Evolutionary conservation across 2,329 filamentous ascomycete species (phyloP), one percentile per base, ranked within the genome.

Genomic region (Colletotrichum musae): DNA sequence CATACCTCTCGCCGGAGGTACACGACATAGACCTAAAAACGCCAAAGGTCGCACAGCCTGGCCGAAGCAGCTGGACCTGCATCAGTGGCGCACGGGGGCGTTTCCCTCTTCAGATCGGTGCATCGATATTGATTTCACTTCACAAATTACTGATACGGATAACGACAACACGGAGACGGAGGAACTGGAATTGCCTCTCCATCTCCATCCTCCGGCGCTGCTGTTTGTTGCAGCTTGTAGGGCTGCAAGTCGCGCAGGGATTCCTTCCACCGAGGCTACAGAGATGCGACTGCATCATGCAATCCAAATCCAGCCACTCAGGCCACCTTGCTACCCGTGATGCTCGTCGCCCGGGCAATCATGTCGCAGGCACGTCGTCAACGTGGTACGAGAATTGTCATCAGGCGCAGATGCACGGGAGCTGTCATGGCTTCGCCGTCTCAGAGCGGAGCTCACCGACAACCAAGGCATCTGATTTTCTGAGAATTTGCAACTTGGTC

Each of bases 281-380:
- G 54, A 54, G 24, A 59, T 21, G 48, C 26, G 24, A 41, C 41
- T 50, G 61, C 54, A 56, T 68, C 28, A 65, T 54, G 54, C 54
- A 57, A 43, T 54, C 54, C 53, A 68, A 57, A 43, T 54, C 54
- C 53, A 68, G 60, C 54, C 59, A 58, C 59, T 68, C 59, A 53
- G 54, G 64, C 53, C 54, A 64, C 56, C 52, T 36, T 36, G 32
- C 32, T 48, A 50, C 47, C 52, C 52, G 36, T 68, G 12, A 58
- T 51, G 52, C 59, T 64, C 53, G 58, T 52, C 24, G 64, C 59
- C 58, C 47, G 47, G 50, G 43, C 53, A 24, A 53, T 47, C 60
- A 50, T 56, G 66, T 60, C 48, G 32, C 61, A 59, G 36, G 41
- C n/a, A 48, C 18, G 56, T 26, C 56, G 28, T 48, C 13, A 41